Base-by-base conservation (phyloP, 2,329 filamentous ascomycete species). In the Colletotrichum magnum region DNA sequence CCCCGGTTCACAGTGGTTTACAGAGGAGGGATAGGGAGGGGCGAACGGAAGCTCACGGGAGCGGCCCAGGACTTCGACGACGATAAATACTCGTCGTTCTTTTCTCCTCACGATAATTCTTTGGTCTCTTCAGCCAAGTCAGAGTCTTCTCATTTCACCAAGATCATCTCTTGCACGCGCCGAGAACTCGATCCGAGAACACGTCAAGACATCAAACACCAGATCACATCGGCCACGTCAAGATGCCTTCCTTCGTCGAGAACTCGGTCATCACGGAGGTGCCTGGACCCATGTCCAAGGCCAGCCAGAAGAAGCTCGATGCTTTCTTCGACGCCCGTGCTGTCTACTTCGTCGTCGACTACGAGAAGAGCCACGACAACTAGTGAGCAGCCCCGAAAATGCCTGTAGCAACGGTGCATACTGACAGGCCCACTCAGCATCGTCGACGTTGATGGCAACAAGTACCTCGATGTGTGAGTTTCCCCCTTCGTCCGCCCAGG, bases 291-390 rank as follows among this genome's bases (percentile, higher is more conserved):
- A 71, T 78, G 72, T 81, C 80, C 71, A 79, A 78, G 77, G 79
- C 79, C 65, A 77, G 76, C 67, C 73, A 78, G 58, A 77, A 81
- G 75, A 75, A 85, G 71, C 79, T 88, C 52, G 80, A 86, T 71
- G 76, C 79, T 59, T 79, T 87, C 70, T 87, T 86, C 70, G 86
- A 88, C 74, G 84, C 84, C 41, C 80, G 86, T 54, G 85, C 83
- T 64, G 80, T 87, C 64, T 83, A 87, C 77, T 86, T 87, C 75
- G 81, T 87, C 61, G 85, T 84, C 62, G 82, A 87, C 75, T 88
- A 87, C 72, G 77, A 84, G 58, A 83, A 86, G 79, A 86, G 84
- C 75, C 75, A 80, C 52, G 86, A 85, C 61, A 88, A 87, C 77
- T 88, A 87, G 78, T 80, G 69, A 13, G 73, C 58, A 5, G 5